These are phyloP conservation scores for Pythium grandisporangium DNA, from an alignment of 352 stramenopile species.

Conservation along the genomic window DNA sequence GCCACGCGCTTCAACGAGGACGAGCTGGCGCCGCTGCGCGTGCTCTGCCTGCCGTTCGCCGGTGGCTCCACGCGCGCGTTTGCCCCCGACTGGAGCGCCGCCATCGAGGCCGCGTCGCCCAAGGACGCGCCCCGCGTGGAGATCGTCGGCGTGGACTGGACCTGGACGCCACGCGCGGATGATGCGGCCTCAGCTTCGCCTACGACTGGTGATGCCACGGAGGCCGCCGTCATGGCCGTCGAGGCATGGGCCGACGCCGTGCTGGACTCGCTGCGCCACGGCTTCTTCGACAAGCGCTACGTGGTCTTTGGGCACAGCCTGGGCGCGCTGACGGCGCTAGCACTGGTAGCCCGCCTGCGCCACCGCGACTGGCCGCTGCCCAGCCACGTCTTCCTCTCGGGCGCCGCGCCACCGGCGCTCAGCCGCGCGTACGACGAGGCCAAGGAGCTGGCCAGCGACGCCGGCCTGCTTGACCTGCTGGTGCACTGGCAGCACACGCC, in stretches of 20 bases:
- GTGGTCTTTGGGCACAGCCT: slow-evolving; percentile 61
- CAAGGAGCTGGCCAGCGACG: slow-evolving; percentile 20
- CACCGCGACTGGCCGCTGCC: slow-evolving; percentile 33
- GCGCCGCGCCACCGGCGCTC: slow-evolving; percentile 19
- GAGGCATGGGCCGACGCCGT: slow-evolving; percentile 25
- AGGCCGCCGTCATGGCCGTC: not conserved
- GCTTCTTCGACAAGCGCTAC: slow-evolving; percentile 74
- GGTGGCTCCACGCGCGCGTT: slow-evolving; percentile 33
- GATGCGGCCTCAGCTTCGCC: too few relatives aligned
- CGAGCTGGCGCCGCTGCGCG: slow-evolving; percentile 46
- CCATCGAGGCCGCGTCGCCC: too few relatives aligned
- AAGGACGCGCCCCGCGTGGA: slow-evolving; percentile 31
- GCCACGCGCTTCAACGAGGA: slow-evolving; percentile 56
- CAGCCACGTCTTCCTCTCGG: slow-evolving; percentile 53
- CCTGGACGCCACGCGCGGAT: too few relatives aligned
- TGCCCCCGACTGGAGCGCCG: slow-evolving; percentile 29
- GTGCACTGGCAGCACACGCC: slow-evolving; percentile 54
- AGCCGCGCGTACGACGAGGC: slow-evolving; percentile 25
- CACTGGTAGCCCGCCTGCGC: slow-evolving; percentile 35
- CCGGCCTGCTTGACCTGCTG: slow-evolving; percentile 30
- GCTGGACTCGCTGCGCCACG: slow-evolving; percentile 16
- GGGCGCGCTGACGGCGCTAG: slow-evolving; percentile 46
- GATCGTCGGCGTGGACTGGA: slow-evolving; percentile 61
- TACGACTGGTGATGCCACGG: too few relatives aligned
- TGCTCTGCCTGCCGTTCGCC: slow-evolving; percentile 54